Percentiles rank a stretch among this genome's conserved stretches.
Evolutionary conservation across 805 yeast genomes (phyloP).

Genomic region (Novakomyces olei): DNA sequence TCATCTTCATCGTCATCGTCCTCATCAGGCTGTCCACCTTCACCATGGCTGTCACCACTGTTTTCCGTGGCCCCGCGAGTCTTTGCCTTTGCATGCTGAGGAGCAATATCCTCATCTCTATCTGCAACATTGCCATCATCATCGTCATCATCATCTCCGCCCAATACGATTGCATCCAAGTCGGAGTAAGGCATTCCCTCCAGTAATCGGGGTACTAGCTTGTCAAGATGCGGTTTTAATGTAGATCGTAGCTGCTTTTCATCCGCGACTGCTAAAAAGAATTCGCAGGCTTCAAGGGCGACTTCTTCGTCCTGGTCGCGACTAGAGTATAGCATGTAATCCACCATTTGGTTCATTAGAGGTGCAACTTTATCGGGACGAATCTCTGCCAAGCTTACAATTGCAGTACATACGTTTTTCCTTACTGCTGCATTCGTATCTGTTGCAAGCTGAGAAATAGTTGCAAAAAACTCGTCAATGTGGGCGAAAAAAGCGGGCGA

Average conservation of each 20-base stretch:
- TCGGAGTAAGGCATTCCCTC: conserved; percentile 74
- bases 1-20: conserved; percentile 32
- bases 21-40: conserved; percentile 10
- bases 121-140: conserved; percentile 39
- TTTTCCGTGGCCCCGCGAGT: conserved; percentile 4
- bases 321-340: conserved; percentile 63
- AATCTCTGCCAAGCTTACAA: conserved; percentile 45
- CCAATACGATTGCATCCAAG: conserved; percentile 46
- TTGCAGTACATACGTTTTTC: conserved; percentile 55
- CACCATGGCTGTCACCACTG: conserved; percentile 9
- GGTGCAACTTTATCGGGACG: conserved; percentile 63
- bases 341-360: conserved; percentile 67
- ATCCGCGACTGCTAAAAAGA: conserved; percentile 53
- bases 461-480: conserved; percentile 41
- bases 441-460: conserved; percentile 47
- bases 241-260: conserved; percentile 25
- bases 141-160: conserved; percentile 40
- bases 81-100: conserved; percentile 38
- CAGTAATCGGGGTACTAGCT: conserved; percentile 55
- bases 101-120: conserved; percentile 68
- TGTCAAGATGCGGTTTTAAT: conserved; percentile 34
- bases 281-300: conserved; percentile 83
- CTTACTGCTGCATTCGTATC: conserved; percentile 39
- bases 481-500: conserved; percentile 41
- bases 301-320: conserved; percentile 44